phyloP scores from a whole-genome alignment of 495 filamentous ascomycete species.

The Aspergillus nidulans region DNA sequence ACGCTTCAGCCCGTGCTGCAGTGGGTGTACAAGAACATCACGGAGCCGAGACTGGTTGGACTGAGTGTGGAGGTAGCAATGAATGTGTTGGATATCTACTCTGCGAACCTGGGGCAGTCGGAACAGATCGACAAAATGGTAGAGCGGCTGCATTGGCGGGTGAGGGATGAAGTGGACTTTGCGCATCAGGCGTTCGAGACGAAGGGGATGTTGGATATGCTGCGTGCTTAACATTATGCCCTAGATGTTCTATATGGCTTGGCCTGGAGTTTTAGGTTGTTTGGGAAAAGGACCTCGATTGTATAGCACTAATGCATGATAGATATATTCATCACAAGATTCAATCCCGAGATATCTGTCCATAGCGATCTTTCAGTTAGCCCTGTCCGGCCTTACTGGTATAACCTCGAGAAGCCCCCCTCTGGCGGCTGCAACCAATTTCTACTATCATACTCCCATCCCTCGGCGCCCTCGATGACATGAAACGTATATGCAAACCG shows the following conservation, averaged over 20 bases:
- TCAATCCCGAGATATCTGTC: neutral
- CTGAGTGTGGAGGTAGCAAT: conserved; percentile 76
- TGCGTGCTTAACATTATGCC: conserved; percentile 43
- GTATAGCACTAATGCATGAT: conserved; percentile 2
- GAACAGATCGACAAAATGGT: conserved; percentile 66
- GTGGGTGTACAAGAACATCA: conserved; percentile 76
- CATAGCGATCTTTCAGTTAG: neutral
- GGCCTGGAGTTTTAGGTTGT: conserved; percentile 2
- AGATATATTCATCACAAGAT: neutral
- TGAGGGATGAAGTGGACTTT: conserved; percentile 72
- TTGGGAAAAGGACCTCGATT: neutral
- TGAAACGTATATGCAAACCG: conserved; percentile 98
- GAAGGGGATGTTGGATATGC: conserved; percentile 78
- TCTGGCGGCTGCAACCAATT: conserved; percentile 91
- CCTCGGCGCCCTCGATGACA: conserved; percentile 81
- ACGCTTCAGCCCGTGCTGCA: conserved; percentile 74
- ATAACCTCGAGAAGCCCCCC: conserved; percentile 69
- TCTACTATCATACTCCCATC: conserved; percentile 67
- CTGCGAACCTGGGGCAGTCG: conserved; percentile 70
- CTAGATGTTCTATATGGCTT: neutral
- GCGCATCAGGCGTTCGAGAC: conserved; percentile 74
- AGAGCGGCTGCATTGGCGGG: conserved; percentile 57
- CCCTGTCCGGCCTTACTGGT: conserved; percentile 17
- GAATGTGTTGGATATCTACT: conserved; percentile 81
- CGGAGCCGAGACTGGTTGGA: conserved; percentile 70